These are phyloP conservation scores for Excoecaria agallocha DNA, from an alignment of 345 rosid species.

Conservation along the genomic window DNA sequence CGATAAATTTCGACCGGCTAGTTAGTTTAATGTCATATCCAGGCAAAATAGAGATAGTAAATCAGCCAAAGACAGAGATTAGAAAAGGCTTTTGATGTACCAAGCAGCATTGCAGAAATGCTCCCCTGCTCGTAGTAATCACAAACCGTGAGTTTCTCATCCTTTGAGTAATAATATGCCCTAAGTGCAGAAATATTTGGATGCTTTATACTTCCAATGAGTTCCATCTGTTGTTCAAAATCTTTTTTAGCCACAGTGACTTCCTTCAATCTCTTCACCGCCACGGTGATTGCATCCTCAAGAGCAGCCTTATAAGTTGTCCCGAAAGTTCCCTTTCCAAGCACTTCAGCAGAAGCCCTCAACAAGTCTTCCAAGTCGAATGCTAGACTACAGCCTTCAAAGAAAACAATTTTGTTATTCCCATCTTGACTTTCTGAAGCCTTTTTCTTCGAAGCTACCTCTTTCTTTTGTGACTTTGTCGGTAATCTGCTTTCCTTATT, in stretches of 20 bases:
- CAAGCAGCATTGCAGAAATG: constrained; percentile 26
- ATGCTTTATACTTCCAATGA: constrained; percentile 24
- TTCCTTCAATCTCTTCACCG: constrained; percentile 35
- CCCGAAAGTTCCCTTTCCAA: constrained; percentile 34
- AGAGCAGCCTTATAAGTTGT: constrained; percentile 35
- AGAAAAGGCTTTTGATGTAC: constrained; percentile 10
- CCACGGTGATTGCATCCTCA: constrained; percentile 31
- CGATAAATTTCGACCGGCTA: background rate
- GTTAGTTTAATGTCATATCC: background rate
- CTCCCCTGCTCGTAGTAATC: constrained; percentile 31
- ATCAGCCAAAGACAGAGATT: background rate
- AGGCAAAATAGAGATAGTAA: too few species aligned
- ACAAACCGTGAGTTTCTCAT: constrained; percentile 29
- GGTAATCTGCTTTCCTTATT: constrained; percentile 11
- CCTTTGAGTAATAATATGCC: constrained; percentile 35
- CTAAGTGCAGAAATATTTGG: constrained; percentile 22
- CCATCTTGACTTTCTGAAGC: constrained; percentile 12
- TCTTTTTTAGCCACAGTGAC: constrained; percentile 22
- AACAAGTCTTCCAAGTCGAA: constrained; percentile 36
- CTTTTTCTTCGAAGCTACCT: constrained; percentile 15
- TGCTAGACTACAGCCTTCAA: constrained; percentile 34
- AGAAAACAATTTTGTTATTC: constrained; percentile 30
- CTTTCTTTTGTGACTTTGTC: constrained; percentile 16
- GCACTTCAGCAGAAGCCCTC: constrained; percentile 36
- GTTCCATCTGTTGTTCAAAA: constrained; percentile 30